Percentiles rank a stretch among this genome's conserved stretches.
phyloP scores from a whole-genome alignment of 2,329 filamentous ascomycete genomes.

The Fusarium continuum region DNA sequence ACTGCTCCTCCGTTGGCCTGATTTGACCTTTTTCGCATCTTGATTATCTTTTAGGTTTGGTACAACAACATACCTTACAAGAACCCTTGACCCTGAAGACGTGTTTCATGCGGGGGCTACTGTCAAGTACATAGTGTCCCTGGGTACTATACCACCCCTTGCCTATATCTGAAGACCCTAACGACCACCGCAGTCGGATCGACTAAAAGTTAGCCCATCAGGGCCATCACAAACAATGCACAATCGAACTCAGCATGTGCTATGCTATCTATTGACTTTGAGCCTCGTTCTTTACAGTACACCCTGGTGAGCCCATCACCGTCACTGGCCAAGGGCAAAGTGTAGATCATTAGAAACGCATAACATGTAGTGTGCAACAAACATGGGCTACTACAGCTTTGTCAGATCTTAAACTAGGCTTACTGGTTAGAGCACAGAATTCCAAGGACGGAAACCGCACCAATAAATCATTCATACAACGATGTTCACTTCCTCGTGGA shows the following conservation, averaged over 20 bases:
- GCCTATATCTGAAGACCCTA: constrained; percentile 17
- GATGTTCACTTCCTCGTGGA: background rate
- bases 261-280: background rate
- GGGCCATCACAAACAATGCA: no score
- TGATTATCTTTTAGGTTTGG: constrained; percentile 18
- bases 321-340: background rate
- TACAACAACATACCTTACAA: constrained; percentile 6
- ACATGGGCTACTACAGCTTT: no score
- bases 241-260: background rate
- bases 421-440: constrained; percentile 1
- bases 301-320: background rate
- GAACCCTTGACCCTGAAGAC: constrained; percentile 24
- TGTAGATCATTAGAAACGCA: background rate
- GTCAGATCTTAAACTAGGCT: background rate
- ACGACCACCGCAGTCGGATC: background rate
- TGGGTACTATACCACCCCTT: constrained; percentile 19
- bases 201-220: background rate
- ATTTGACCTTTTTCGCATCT: constrained; percentile 10
- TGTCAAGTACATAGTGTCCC: constrained; percentile 11
- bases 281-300: background rate
- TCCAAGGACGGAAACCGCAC: background rate
- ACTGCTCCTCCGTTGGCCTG: background rate
- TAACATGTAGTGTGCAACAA: background rate
- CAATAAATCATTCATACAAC: background rate
- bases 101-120: constrained; percentile 33